A percentile compares a stretch with the other conserved stretches of the same genome.
Conservation (phyloP, 495 filamentous ascomycete genomes). For the Hyaloscypha variabilis region DNA sequence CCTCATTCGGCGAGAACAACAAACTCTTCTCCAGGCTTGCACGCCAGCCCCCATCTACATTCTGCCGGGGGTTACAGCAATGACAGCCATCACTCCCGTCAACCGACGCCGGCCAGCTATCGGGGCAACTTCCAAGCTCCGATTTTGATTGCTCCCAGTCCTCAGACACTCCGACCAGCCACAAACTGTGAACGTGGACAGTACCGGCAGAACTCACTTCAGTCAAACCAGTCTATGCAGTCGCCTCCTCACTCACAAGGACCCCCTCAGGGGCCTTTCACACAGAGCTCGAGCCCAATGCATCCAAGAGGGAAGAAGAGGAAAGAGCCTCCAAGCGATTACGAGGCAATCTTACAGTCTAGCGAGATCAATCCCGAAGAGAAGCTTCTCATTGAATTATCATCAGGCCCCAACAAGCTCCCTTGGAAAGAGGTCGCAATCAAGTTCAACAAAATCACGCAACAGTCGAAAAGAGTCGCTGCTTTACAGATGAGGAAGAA, state of each 20-base stretch:
- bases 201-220: slow-evolving; percentile 18
- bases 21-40: slow-evolving; percentile 15
- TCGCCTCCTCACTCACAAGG: slow-evolving; percentile 1
- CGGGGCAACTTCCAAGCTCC: slow-evolving; percentile 19
- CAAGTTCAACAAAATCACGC: slow-evolving; percentile 15
- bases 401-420: slow-evolving; percentile 10
- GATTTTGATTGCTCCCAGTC: slow-evolving; percentile 27
- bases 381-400: slow-evolving; percentile 22
- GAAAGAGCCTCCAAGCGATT: slow-evolving; percentile 5
- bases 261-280: background rate
- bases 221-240: slow-evolving; percentile 6
- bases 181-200: slow-evolving; percentile 8
- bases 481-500: slow-evolving; percentile 32
- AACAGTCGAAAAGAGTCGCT: slow-evolving; percentile 20
- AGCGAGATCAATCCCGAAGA: slow-evolving; percentile 14
- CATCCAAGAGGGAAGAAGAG: slow-evolving; percentile 10
- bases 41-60: slow-evolving; percentile 17
- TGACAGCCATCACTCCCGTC: slow-evolving; percentile 7
- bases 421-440: slow-evolving; percentile 25
- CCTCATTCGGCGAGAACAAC: slow-evolving; percentile 15
- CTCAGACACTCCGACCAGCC: slow-evolving; percentile 10
- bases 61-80: slow-evolving; percentile 16
- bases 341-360: background rate
- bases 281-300: background rate
- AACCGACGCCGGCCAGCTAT: slow-evolving; percentile 14